Conservation (phyloP, 1,139 yeast species). For the Geotrichum carabidarum region DNA sequence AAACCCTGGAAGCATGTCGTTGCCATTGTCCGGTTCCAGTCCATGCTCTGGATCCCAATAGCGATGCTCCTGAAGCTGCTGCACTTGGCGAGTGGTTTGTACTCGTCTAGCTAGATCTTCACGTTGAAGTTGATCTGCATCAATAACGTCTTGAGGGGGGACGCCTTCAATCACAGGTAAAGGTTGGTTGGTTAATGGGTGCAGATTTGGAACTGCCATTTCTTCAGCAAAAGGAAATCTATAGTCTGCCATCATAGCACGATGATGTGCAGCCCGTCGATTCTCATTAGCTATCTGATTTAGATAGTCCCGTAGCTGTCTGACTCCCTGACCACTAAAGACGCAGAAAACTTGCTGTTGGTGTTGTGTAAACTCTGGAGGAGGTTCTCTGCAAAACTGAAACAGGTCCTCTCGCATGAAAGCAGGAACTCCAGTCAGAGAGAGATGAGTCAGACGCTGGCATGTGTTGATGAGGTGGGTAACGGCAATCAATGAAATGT, state of each 20-base stretch:
- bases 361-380: slow-evolving; percentile 83
- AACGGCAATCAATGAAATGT: slow-evolving; percentile 49
- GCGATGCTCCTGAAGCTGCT: no score
- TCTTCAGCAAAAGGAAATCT: no score
- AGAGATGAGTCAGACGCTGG: slow-evolving; percentile 80
- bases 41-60: no score
- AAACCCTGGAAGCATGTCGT: neutral
- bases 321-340: slow-evolving; percentile 86
- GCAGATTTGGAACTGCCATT: no score
- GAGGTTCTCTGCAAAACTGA: slow-evolving; percentile 85
- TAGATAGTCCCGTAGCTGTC: slow-evolving; percentile 60
- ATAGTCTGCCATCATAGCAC: no score
- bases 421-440: slow-evolving; percentile 87
- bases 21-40: neutral
- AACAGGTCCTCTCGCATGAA: slow-evolving; percentile 83
- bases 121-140: no score
- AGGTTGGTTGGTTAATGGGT: no score
- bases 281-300: slow-evolving; percentile 27
- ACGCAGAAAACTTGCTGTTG: slow-evolving; percentile 89
- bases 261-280: neutral
- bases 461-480: slow-evolving; percentile 66
- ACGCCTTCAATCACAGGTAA: no score
- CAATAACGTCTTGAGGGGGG: no score
- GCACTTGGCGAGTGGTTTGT: no score
- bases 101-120: no score